Evolutionary conservation across 2,329 filamentous ascomycete genomes (phyloP), one percentile per base, ranked within the genome.

Genomic region (Phialophora expanda): DNA sequence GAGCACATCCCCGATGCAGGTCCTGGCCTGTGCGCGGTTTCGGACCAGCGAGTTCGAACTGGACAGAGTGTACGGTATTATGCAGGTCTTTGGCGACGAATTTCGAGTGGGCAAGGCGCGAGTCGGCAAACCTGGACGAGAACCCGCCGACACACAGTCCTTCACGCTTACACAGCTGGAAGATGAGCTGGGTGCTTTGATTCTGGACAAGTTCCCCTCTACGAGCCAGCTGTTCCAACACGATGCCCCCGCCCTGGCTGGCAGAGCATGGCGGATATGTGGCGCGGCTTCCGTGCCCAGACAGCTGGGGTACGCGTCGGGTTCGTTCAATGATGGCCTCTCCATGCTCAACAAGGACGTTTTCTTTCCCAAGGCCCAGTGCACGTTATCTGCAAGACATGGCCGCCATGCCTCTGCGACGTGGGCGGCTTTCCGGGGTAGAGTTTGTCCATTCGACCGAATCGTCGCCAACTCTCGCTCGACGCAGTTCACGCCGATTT

Each of bases 301-400:
- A 53, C 50, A 53, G 17, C 50, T 53, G 2, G 50, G 50, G 9
- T 53, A 22, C 24, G 50, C 50, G 50, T 53, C 50, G 6, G 50
- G 50, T 11, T 53, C 50, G 6, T 53, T 53, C 50, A 53, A 53
- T 14, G 50, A 53, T 28, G 50, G 50, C 20, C 50, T 53, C 50
- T 53, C 50, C 24, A 53, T 53, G 50, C 50, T 53, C 50, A 53
- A 53, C 24, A 53, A 53, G 26, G 50, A 53, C 1, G 50, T 53
- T 4, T 53, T 11, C 24, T 30, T 53, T 6, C 50, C 50, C 12
- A 53, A 53, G 12, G n/a, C 50, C 9, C 6, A 28, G 4, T 53
- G 50, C 26, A 28, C 20, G 50, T 17, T 53, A 7, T 9, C 20
- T 28, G 24, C 50, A 28, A 22, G n/a, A 5, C 4, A 53, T 12